These are phyloP conservation scores for Aureobasidium lini DNA, from an alignment of 2,329 filamentous ascomycete species.

Conservation along the genomic window DNA sequence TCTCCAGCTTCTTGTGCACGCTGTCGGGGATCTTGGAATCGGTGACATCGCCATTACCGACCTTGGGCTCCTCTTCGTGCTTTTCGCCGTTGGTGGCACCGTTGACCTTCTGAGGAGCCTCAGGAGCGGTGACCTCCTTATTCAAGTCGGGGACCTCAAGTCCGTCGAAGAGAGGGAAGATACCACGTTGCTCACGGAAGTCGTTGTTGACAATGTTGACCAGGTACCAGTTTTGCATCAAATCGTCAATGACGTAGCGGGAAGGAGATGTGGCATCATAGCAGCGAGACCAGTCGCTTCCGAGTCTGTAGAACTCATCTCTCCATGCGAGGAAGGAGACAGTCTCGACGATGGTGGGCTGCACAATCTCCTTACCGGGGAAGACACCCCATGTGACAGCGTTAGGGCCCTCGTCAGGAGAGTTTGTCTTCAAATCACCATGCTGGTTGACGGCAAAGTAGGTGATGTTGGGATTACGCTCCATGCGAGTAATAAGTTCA, in stretches of 20 bases:
- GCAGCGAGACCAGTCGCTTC: constrained; percentile 89
- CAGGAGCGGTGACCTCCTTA: constrained; percentile 20
- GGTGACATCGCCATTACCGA: not conserved
- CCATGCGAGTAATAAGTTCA: constrained; percentile 70
- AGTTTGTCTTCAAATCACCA: constrained; percentile 77
- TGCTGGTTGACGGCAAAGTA: constrained; percentile 89
- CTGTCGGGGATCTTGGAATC: constrained; percentile 6
- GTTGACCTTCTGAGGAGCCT: not conserved
- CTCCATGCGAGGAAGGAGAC: constrained; percentile 98
- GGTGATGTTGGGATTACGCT: constrained; percentile 72
- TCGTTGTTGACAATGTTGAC: constrained; percentile 98
- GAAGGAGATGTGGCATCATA: constrained; percentile 70
- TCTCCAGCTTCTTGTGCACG: constrained; percentile 11
- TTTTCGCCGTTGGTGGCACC: constrained; percentile 2
- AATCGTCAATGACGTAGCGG: constrained; percentile 66
- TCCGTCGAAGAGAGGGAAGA: constrained; percentile 81
- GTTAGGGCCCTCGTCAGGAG: constrained; percentile 72
- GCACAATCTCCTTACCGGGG: constrained; percentile 97
- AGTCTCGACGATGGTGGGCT: constrained; percentile 97
- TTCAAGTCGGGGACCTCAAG: constrained; percentile 63
- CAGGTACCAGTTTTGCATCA: constrained; percentile 89
- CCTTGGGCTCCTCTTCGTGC: not conserved
- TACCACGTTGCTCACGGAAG: constrained; percentile 74
- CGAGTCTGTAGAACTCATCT: constrained; percentile 90
- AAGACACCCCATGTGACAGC: constrained; percentile 99